Evolutionary conservation across 768 basidiomycete species (phyloP), one percentile per base, ranked within the genome.

Genomic region (Mrakia blollopis): DNA sequence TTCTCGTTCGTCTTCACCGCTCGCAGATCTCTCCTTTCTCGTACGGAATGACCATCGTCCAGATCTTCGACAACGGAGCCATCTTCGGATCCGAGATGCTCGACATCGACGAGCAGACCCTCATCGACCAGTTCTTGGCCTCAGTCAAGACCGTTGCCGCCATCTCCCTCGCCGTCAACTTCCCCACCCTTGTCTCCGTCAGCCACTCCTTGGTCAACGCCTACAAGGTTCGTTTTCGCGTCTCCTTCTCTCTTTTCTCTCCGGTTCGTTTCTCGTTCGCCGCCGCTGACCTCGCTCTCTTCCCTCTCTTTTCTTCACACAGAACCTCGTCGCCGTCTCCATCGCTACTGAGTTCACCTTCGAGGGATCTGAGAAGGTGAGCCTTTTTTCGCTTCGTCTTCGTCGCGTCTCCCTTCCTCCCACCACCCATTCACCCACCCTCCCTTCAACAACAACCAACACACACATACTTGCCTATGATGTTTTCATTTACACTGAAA

Each of bases 31-130:
- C 57, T 14, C 94, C 94, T 79, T 97, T 98, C 91, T 98, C 96
- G 62, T 99, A 97, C 87, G 97, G 97, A 82, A 98, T 99, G 96
- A 91, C 90, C 72, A 95, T 99, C 80, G 89, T 95, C 72, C 94
- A 98, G 86, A 95, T 99, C 84, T 99, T 89, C 85, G 93, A 96
- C 87, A 87, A 89, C 78, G 97, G 97, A 82, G 96, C 95, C 83
- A 87, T 90, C 79, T 99, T 98, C 89, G 84, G 91, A 62, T 91
- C 96, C 60, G 85, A 87, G 5, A 93, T 99, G 78, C 91, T 99
- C 80, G 97, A 99, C 84, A 87, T 98, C 80, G 91, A 92, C 80
- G 96, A 98, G 86, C 85, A 89, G 79, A 92, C 93, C 83, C 91
- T 99, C 80, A 85, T 99, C 80, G 91, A 91, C 84, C 90, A 92